These are phyloP conservation scores for Metschnikowia colocasiae DNA, from an alignment of 805 yeast genomes.

Conservation along the genomic window DNA sequence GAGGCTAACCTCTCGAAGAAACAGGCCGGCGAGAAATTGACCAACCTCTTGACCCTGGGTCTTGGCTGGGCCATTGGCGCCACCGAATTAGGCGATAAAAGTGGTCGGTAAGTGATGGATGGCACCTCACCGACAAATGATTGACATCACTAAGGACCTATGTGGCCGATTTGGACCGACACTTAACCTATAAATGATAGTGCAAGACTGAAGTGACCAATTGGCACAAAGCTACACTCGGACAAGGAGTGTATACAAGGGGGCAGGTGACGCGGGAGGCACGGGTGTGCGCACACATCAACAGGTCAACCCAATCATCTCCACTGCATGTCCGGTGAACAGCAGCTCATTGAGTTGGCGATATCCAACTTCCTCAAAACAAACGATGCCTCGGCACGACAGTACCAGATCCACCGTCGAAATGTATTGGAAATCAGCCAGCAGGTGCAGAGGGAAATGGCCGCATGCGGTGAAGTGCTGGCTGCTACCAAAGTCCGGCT, in stretches of 20 bases:
- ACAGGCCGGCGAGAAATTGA: slow-evolving; percentile 45
- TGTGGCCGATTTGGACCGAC: no score
- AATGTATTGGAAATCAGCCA: slow-evolving; percentile 18
- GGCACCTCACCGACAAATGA: no score
- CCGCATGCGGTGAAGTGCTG: slow-evolving; percentile 7
- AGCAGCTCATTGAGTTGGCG: slow-evolving; percentile 30
- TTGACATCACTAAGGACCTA: no score
- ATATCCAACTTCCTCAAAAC: slow-evolving; percentile 27
- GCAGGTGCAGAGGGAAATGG: slow-evolving; percentile 12
- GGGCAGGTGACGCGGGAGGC: background rate
- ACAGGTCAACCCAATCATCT: background rate
- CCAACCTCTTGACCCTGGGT: slow-evolving; percentile 51
- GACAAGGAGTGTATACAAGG: background rate
- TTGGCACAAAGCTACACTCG: no score
- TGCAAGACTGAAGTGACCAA: no score
- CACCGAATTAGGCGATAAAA: background rate
- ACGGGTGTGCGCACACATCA: slow-evolving; percentile 1
- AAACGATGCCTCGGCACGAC: slow-evolving; percentile 31
- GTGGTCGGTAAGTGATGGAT: no score
- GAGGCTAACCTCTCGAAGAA: slow-evolving; percentile 28
- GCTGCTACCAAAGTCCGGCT: slow-evolving; percentile 15
- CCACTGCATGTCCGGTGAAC: slow-evolving; percentile 25
- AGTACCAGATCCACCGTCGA: slow-evolving; percentile 33
- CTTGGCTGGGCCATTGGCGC: slow-evolving; percentile 67
- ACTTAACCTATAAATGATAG: no score